Conservation (phyloP, 1,284 basidiomycete genomes). For the Fomes fomentarius region DNA sequence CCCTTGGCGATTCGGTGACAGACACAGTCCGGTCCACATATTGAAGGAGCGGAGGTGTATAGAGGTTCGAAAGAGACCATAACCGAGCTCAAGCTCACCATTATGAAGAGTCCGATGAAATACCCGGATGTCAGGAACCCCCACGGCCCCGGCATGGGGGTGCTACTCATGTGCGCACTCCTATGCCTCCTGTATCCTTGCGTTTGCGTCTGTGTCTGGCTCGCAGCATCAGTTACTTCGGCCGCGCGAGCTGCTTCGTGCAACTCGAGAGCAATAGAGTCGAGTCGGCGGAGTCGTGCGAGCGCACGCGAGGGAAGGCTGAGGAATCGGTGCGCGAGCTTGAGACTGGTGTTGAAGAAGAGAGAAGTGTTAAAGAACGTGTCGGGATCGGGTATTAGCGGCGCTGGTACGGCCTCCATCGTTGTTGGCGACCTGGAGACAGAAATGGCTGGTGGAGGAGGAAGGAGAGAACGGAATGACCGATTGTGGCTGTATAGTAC, state of each 20-base stretch:
- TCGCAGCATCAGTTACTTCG: not conserved
- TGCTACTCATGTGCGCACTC: not conserved
- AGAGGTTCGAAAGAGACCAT: no score
- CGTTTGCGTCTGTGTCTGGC: not conserved
- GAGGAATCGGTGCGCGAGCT: conserved; percentile 43
- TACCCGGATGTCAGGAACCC: conserved; percentile 74
- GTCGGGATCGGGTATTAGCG: conserved; percentile 6
- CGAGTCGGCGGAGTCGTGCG: conserved; percentile 43
- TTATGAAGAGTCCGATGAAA: conserved; percentile 61
- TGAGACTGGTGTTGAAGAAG: conserved; percentile 29
- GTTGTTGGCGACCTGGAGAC: not conserved
- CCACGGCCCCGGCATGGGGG: conserved; percentile 59
- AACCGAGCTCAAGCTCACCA: conserved; percentile 47
- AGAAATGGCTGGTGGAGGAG: not conserved
- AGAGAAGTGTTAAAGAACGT: conserved; percentile 21
- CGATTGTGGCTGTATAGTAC: conserved; percentile 15
- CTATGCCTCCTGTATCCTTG: conserved; percentile 10
- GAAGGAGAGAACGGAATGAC: not conserved
- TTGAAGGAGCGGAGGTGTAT: no score
- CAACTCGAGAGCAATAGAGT: conserved; percentile 25
- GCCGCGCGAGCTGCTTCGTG: conserved; percentile 7
- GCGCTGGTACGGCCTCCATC: conserved; percentile 7
- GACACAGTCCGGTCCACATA: no score
- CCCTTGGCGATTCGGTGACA: no score
- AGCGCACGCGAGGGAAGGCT: conserved; percentile 46